Conservation (phyloP, 345 rosid genomes). For the Linum tenue region DNA sequence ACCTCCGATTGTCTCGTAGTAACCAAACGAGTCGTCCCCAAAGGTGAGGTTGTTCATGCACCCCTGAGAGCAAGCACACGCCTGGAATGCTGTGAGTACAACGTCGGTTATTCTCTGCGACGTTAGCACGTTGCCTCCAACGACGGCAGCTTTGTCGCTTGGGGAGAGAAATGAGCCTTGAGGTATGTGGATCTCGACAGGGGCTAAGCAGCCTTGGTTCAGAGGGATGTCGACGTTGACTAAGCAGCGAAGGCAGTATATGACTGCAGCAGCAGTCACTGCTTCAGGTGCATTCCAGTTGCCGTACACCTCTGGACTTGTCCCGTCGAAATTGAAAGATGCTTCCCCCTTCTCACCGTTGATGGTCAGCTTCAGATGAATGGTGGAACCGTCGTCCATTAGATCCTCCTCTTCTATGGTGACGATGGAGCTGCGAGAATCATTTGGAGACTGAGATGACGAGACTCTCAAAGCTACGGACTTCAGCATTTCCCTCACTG, state of each 20-base stretch:
- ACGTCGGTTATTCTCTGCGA: conserved; percentile 91
- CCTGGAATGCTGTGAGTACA: conserved; percentile 75
- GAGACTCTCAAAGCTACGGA: conserved; percentile 59
- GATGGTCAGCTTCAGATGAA: conserved; percentile 66
- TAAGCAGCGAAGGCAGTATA: conserved; percentile 83
- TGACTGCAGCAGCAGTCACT: conserved; percentile 88
- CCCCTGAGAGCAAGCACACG: conserved; percentile 95
- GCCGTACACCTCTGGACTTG: conserved; percentile 88
- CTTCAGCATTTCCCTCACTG: conserved; percentile 93
- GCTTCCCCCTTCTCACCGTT: conserved; percentile 75
- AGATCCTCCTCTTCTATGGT: conserved; percentile 74
- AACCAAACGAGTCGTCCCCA: conserved; percentile 79
- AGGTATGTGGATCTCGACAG: conserved; percentile 70
- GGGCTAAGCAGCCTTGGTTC: conserved; percentile 91
- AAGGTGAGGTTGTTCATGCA: conserved; percentile 98
- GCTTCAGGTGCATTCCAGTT: conserved; percentile 99
- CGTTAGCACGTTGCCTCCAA: conserved; percentile 93
- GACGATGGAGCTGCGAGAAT: conserved; percentile 13
- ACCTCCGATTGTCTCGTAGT: conserved; percentile 92
- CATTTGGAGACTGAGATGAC: conserved; percentile 26
- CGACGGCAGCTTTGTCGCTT: conserved; percentile 88
- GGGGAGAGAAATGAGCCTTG: conserved; percentile 84
- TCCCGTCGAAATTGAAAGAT: conserved; percentile 71
- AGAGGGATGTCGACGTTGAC: conserved; percentile 91
- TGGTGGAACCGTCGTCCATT: conserved; percentile 90